Percentiles rank a stretch among this genome's conserved stretches.
Conservation (phyloP, 768 basidiomycete genomes). For the Dacryopinax spathularia region DNA sequence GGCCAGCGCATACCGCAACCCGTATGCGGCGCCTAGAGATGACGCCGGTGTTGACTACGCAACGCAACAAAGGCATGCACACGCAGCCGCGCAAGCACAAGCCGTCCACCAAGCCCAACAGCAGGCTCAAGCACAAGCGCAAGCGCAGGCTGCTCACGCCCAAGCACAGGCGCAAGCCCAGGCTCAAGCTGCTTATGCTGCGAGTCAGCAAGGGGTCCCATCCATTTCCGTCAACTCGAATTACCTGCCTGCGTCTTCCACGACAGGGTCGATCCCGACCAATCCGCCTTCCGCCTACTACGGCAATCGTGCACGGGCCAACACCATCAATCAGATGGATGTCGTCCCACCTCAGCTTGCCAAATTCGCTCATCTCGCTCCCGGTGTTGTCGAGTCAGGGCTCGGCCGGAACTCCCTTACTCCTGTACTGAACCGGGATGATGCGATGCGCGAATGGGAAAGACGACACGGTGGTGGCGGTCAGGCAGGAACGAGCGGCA, state of each 20-base stretch:
- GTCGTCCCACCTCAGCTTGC: conserved; percentile 89
- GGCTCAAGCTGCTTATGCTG: conserved; percentile 9
- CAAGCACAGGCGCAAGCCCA: conserved; percentile 10
- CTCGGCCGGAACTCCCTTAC: conserved; percentile 69
- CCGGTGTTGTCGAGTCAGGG: conserved; percentile 53
- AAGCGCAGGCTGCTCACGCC: conserved; percentile 6
- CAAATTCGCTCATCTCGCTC: conserved; percentile 67
- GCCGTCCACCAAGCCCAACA: conserved; percentile 12
- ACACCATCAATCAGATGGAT: conserved; percentile 87
- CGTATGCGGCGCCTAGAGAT: conserved; percentile 51
- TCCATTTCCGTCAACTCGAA: conserved; percentile 37
- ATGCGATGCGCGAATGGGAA: conserved; percentile 94
- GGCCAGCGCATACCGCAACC: conserved; percentile 57
- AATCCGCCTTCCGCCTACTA: conserved; percentile 25
- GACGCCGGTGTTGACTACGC: conserved; percentile 12
- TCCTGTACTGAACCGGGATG: conserved; percentile 87
- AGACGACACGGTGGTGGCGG: conserved; percentile 64
- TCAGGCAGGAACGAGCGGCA: conserved; percentile 17
- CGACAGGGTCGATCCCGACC: conserved; percentile 25
- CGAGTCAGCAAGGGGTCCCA: conserved; percentile 13
- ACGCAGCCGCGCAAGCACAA: conserved; percentile 12
- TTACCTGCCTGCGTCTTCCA: conserved; percentile 16
- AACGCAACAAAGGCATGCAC: not conserved
- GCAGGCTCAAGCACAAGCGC: conserved; percentile 15
- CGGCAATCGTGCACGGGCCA: conserved; percentile 55